Conservation (phyloP, 345 rosid species). For the Draba incana region DNA sequence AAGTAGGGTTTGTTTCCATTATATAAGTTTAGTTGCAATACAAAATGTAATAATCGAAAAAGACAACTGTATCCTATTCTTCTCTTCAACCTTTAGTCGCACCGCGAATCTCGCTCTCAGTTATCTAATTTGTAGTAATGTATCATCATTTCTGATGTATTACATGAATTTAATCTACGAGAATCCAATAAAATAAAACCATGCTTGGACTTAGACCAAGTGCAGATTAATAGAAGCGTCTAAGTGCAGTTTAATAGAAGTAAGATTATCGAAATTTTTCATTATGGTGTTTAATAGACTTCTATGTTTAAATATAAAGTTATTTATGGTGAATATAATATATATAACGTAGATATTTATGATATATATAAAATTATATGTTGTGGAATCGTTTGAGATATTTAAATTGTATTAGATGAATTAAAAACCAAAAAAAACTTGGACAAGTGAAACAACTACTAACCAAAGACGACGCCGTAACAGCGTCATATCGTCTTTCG, state of each 20-base stretch:
- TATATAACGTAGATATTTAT: too few species aligned
- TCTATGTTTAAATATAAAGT: too few species aligned
- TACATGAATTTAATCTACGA: not conserved
- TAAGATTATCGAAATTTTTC: too few species aligned
- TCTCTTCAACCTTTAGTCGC: constrained; percentile 9
- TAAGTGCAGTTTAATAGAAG: not conserved
- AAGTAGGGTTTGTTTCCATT: constrained; percentile 20
- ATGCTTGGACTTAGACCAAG: not conserved
- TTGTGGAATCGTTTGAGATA: too few species aligned
- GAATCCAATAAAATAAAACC: not conserved
- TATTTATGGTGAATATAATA: too few species aligned
- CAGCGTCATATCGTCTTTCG: not conserved
- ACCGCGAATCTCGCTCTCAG: constrained; percentile 52
- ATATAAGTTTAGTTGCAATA: constrained; percentile 29
- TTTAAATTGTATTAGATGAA: too few species aligned
- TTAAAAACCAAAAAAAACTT: too few species aligned
- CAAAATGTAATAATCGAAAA: constrained; percentile 49
- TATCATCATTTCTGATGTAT: not conserved
- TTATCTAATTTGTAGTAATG: constrained; percentile 22
- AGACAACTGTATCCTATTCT: constrained; percentile 50
- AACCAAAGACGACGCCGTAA: constrained; percentile 27
- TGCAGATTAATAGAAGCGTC: not conserved
- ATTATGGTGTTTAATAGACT: too few species aligned
- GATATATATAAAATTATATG: too few species aligned
- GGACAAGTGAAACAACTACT: not conserved